Conservation (phyloP, 495 filamentous ascomycete genomes). For the Neurospora sp. region DNA sequence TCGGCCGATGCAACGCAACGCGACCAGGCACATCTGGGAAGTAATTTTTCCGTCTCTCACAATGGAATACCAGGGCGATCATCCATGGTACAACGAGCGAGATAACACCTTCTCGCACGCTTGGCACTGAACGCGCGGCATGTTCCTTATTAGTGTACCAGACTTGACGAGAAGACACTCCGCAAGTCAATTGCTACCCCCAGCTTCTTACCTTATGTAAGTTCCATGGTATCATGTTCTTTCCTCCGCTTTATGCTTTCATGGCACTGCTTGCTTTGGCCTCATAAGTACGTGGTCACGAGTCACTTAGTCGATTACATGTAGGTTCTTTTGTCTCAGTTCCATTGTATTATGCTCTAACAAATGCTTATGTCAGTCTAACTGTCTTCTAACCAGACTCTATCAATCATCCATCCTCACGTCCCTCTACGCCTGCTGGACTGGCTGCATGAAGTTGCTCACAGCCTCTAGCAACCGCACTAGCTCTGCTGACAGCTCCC, state of each 20-base stretch:
- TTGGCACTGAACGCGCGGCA: not conserved
- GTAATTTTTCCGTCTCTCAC: slow-evolving; percentile 6
- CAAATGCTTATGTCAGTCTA: not conserved
- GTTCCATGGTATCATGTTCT: too few species aligned
- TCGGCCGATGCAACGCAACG: slow-evolving; percentile 9
- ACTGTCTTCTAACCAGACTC: not conserved
- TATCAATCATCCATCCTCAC: not conserved
- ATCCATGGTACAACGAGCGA: not conserved
- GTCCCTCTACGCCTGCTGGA: not conserved
- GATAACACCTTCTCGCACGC: not conserved
- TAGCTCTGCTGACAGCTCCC: not conserved
- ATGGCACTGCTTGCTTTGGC: not conserved
- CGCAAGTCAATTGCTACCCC: not conserved
- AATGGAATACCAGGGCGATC: not conserved
- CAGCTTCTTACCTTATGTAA: not conserved
- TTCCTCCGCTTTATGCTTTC: not conserved
- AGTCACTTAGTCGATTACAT: not conserved
- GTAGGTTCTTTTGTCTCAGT: not conserved
- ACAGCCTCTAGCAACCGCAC: not conserved
- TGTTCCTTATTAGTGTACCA: not conserved
- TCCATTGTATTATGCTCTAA: not conserved
- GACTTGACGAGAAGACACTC: not conserved
- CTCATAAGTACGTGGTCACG: not conserved
- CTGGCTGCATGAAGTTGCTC: not conserved
- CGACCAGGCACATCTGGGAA: not conserved